Evolutionary conservation across 139 green algal species (phyloP), one percentile per base, ranked within the genome.

Genomic region (Chlamydomonas schloesseri): DNA sequence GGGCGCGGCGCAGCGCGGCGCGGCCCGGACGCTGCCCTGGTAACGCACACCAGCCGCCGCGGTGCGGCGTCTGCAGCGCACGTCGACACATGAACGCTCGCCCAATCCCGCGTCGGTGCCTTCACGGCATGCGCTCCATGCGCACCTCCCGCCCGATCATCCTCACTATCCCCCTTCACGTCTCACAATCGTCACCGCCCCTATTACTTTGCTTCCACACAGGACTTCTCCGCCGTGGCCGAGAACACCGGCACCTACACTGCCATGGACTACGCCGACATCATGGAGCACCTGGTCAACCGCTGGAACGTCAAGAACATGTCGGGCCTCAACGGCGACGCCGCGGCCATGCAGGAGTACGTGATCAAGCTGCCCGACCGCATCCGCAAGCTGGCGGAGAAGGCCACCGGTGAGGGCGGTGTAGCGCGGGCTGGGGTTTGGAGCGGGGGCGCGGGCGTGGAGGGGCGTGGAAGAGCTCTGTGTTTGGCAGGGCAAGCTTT

Each of bases 211-310:
- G 34, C 36, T 28, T 57, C 10, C 3, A n/a, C 57, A 57, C 88
- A 93, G 87, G 98, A 99, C 92, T 99, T 99, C 87, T 98, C 97
- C 5, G 77, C 91, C 13, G 97, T 99, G n/a, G 98, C 98, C 6
- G 96, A 99, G 91, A 81, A 90, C 36, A 96, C 94, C 0, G 95
- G 93, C 46, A 95, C 96, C 18, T 98, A 97, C 92, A 94, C 93
- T 4, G 94, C 95, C 31, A 82, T 94, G 50, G 98, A 99, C 92
- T 99, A 99, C 73, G 95, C 93, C 3, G 89, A 96, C 88, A 99
- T 99, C 92, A 97, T 99, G 93, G 95, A 98, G 88, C 93, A 98
- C 90, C 92, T 99, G 68, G 92, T 98, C 55, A 92, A 94, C 9
- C 77, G 91, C 31, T 99, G 97, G 97, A 69, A 97, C 17, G 85